Conservation (phyloP, 2,329 filamentous ascomycete species). For the Coniochaeta sp. region DNA sequence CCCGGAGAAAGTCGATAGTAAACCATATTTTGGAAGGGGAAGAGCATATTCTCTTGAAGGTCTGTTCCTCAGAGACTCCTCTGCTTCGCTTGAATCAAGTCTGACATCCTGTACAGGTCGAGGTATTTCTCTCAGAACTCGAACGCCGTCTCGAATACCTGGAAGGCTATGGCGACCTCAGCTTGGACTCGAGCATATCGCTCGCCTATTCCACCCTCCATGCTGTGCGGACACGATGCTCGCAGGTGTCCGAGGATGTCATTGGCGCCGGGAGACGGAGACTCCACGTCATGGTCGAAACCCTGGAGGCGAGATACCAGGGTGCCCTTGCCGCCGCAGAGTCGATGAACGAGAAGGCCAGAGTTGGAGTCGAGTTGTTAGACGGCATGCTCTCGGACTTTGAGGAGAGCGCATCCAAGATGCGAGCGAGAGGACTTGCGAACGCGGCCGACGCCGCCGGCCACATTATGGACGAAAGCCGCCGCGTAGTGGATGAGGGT, state of each 20-base stretch:
- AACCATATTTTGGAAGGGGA: conserved; percentile 56
- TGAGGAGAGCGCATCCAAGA: conserved; percentile 72
- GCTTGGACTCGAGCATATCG: conserved; percentile 76
- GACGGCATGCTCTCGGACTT: conserved; percentile 81
- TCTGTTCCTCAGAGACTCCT: conserved; percentile 15
- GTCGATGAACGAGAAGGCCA: conserved; percentile 85
- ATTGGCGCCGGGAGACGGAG: conserved; percentile 79
- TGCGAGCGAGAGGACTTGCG: conserved; percentile 69
- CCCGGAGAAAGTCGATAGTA: conserved; percentile 51
- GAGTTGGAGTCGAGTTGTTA: conserved; percentile 78
- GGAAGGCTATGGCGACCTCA: conserved; percentile 78
- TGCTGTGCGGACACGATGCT: conserved; percentile 80
- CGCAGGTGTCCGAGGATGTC: conserved; percentile 82
- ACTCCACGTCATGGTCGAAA: conserved; percentile 86
- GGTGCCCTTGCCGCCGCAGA: conserved; percentile 78
- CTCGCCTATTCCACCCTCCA: conserved; percentile 81
- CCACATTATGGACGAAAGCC: conserved; percentile 69
- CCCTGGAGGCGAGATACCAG: conserved; percentile 79
- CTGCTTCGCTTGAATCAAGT: neutral
- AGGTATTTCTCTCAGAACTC: conserved; percentile 77
- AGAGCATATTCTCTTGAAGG: conserved; percentile 53
- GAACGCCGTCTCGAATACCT: conserved; percentile 82
- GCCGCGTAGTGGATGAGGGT: conserved; percentile 73
- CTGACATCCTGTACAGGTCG: conserved; percentile 43
- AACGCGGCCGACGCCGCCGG: conserved; percentile 60